Percentiles rank a stretch among this genome's conserved stretches.
phyloP scores from a whole-genome alignment of 495 filamentous ascomycete genomes.

The Lophiostoma macrostomum region DNA sequence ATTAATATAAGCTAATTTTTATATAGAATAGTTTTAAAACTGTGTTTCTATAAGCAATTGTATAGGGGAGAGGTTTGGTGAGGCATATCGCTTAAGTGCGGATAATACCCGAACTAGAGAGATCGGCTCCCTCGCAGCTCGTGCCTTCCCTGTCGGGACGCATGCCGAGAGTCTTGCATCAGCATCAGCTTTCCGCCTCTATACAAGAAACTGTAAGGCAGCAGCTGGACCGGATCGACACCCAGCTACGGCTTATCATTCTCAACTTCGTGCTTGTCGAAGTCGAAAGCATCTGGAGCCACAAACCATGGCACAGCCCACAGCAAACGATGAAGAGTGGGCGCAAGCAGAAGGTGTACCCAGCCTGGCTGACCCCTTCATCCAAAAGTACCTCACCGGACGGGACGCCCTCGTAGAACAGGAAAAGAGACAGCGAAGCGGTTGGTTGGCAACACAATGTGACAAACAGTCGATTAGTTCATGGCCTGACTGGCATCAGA shows the following conservation, averaged over 20 bases:
- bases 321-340: slow-evolving; percentile 52
- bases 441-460: slow-evolving; percentile 57
- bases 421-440: slow-evolving; percentile 79
- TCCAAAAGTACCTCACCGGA: slow-evolving; percentile 72
- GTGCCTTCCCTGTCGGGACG: neutral
- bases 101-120: too few relatives aligned
- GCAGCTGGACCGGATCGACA: too few relatives aligned
- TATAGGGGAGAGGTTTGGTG: too few relatives aligned
- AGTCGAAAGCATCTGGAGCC: too few relatives aligned
- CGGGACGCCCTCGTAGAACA: slow-evolving; percentile 73
- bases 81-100: too few relatives aligned
- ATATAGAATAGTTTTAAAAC: too few relatives aligned
- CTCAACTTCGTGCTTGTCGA: neutral
- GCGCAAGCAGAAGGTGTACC: slow-evolving; percentile 53
- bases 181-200: too few relatives aligned
- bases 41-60: too few relatives aligned
- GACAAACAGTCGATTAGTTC: slow-evolving; percentile 71
- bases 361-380: slow-evolving; percentile 61
- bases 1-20: too few relatives aligned
- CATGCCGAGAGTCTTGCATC: too few relatives aligned
- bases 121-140: too few relatives aligned
- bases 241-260: neutral
- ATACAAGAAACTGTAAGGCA: too few relatives aligned
- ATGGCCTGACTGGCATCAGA: slow-evolving; percentile 44
- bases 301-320: slow-evolving; percentile 22